phyloP scores from a whole-genome alignment of 257 asterid species.

The Nicotiana tabacum region DNA sequence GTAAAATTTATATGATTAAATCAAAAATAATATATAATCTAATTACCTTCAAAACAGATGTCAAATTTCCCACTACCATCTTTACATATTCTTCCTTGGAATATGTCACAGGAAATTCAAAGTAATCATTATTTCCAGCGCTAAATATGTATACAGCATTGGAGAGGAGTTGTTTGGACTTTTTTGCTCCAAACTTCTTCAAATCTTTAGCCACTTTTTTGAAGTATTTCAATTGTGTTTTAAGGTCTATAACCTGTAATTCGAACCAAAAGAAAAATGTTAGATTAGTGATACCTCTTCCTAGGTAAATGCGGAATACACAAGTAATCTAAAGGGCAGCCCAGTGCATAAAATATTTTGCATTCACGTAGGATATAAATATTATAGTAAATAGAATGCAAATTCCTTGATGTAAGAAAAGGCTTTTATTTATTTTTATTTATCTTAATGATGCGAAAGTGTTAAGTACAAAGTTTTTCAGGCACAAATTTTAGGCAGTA shows the following conservation, averaged over 20 bases:
- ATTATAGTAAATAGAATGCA: not conserved
- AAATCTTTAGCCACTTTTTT: slow-evolving; percentile 16
- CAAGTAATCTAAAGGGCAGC: not conserved
- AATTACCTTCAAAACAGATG: slow-evolving; percentile 17
- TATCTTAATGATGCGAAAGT: not conserved
- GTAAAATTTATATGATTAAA: not conserved
- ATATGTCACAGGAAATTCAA: not conserved
- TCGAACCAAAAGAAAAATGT: not conserved
- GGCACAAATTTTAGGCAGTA: not conserved
- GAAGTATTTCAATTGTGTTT: slow-evolving; percentile 20
- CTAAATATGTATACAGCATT: slow-evolving; percentile 26
- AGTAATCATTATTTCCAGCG: slow-evolving; percentile 21
- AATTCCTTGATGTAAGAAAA: not conserved
- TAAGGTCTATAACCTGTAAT: slow-evolving; percentile 23
- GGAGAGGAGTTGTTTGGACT: slow-evolving; percentile 10
- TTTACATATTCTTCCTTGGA: slow-evolving; percentile 14
- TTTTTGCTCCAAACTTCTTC: slow-evolving; percentile 13
- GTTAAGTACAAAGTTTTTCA: not conserved
- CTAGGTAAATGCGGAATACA: not conserved
- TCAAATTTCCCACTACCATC: slow-evolving; percentile 19
- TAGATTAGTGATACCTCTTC: not conserved
- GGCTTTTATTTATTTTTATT: not conserved
- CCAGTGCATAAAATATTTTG: too few relatives aligned
- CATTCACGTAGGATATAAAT: too few relatives aligned
- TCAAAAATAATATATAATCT: not conserved